Conservation (phyloP, 2,329 filamentous ascomycete genomes). For the Penicillium verrucosum region DNA sequence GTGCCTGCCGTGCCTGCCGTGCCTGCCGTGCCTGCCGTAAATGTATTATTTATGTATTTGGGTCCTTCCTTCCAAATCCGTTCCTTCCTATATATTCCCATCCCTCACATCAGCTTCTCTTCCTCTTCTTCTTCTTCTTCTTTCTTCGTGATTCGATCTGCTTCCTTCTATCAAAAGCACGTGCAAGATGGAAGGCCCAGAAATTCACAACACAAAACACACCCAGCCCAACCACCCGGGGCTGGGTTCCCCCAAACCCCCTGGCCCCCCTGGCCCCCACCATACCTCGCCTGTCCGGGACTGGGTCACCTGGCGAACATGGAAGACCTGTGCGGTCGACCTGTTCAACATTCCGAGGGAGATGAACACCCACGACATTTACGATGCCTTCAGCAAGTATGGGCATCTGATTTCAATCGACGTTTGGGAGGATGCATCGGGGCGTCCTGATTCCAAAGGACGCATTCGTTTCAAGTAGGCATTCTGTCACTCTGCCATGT, state of each 20-base stretch:
- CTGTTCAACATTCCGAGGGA: constrained; percentile 36
- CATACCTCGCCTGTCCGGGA: constrained; percentile 7
- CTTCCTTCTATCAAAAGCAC: not conserved
- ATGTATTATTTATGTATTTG: no score
- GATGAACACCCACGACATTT: constrained; percentile 44
- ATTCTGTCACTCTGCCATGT: not conserved
- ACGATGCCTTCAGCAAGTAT: constrained; percentile 50
- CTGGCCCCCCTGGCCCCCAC: no score
- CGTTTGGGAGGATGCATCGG: constrained; percentile 47
- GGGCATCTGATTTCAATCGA: constrained; percentile 58
- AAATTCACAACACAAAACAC: not conserved
- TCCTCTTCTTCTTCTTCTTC: not conserved
- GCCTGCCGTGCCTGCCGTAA: no score
- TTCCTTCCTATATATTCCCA: not conserved
- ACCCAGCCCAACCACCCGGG: not conserved
- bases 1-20: no score
- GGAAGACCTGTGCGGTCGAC: constrained; percentile 40
- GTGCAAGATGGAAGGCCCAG: not conserved
- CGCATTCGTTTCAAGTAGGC: constrained; percentile 54
- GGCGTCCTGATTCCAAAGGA: constrained; percentile 43
- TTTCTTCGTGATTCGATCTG: not conserved
- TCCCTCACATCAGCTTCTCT: not conserved
- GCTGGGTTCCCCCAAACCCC: no score
- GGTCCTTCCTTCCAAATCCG: not conserved
- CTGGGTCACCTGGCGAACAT: constrained; percentile 34